These are phyloP conservation scores for Sporobolus alterniflorus DNA, from an alignment of 202 grass and related monocot genomes.

Conservation along the genomic window DNA sequence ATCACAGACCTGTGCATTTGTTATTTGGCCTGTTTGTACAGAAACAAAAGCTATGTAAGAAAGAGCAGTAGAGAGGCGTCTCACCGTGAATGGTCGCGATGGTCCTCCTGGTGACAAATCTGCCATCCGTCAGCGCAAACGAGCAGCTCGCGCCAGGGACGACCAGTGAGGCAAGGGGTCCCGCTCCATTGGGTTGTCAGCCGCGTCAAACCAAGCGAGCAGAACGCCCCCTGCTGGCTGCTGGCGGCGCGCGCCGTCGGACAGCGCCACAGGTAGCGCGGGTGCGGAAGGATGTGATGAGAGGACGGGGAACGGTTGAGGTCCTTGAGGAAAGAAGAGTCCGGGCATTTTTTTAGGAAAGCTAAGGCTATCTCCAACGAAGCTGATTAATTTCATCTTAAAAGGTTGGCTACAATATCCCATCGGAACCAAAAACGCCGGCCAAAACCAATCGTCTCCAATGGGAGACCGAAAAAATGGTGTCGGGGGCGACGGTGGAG, in stretches of 20 bases:
- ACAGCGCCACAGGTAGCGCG: background rate
- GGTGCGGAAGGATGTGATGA: background rate
- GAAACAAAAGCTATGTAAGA: background rate
- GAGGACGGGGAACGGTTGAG: background rate
- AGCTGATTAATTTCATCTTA: too few species aligned
- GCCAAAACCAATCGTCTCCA: too few species aligned
- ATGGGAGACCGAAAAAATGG: too few species aligned
- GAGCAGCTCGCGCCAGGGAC: background rate
- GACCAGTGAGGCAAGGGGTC: background rate
- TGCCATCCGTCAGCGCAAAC: background rate
- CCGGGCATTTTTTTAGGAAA: too few species aligned
- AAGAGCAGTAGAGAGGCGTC: background rate
- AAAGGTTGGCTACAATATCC: too few species aligned
- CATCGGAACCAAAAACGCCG: too few species aligned
- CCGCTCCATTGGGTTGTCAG: background rate
- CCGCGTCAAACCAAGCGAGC: background rate
- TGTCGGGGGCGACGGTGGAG: too few species aligned
- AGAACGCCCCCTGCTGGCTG: background rate
- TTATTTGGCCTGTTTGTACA: background rate
- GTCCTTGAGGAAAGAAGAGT: too few species aligned
- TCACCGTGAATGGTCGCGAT: background rate
- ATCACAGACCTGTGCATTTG: background rate
- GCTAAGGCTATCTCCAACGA: too few species aligned
- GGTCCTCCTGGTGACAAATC: background rate
- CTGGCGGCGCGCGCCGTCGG: background rate